A percentile compares a stretch with the other conserved stretches of the same genome.
Conservation (phyloP, 2,329 filamentous ascomycete genomes). For the Emergomyces orientalis region DNA sequence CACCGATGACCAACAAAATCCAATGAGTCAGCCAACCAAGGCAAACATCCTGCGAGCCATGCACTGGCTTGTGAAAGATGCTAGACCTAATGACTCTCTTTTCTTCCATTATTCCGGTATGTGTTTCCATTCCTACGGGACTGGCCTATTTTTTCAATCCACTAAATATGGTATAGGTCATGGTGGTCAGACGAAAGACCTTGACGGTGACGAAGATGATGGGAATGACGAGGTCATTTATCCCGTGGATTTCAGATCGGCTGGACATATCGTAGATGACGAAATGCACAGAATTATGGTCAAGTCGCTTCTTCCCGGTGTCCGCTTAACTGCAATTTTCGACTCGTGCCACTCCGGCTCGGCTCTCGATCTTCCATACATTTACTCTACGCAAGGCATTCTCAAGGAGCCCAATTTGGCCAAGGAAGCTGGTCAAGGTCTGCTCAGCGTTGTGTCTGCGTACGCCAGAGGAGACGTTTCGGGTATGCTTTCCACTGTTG, state of each 20-base stretch:
- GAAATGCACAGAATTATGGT: conserved; percentile 74
- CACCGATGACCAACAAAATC: conserved; percentile 93
- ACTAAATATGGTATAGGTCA: conserved; percentile 45
- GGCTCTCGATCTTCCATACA: conserved; percentile 56
- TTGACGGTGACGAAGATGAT: conserved; percentile 67
- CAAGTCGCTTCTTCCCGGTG: conserved; percentile 64
- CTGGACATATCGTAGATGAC: conserved; percentile 69
- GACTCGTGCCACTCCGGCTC: conserved; percentile 61
- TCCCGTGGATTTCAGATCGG: conserved; percentile 60
- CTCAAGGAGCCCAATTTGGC: conserved; percentile 61
- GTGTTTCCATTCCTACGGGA: conserved; percentile 19
- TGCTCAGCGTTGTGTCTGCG: conserved; percentile 59
- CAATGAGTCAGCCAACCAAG: conserved; percentile 94
- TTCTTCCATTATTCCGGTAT: conserved; percentile 95
- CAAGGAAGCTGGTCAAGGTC: conserved; percentile 57
- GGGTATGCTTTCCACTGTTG: conserved; percentile 69
- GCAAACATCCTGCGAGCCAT: conserved; percentile 90
- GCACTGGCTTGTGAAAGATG: conserved; percentile 96
- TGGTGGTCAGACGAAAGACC: conserved; percentile 64
- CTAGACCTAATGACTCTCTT: conserved; percentile 80
- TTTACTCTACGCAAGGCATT: conserved; percentile 58
- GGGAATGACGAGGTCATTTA: conserved; percentile 73
- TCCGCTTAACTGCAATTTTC: conserved; percentile 63
- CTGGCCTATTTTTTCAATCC: conserved; percentile 5
- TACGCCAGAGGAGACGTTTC: conserved; percentile 78